A percentile compares a stretch with the other conserved stretches of the same genome.
Conservation (phyloP, 108 stramenopile species). For the Cyclotella kingstonii region DNA sequence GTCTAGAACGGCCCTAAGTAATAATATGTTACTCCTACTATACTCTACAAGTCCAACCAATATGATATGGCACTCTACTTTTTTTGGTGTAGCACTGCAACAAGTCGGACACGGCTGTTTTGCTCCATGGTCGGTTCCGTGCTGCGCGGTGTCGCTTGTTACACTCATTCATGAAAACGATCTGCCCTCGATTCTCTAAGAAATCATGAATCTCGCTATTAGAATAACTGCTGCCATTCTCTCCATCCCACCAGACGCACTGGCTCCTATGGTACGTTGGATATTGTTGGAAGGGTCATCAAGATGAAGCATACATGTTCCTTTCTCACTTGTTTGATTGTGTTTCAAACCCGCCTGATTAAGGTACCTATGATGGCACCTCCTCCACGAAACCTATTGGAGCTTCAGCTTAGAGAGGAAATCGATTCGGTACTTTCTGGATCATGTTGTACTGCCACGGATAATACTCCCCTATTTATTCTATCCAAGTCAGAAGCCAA, state of each 20-base stretch:
- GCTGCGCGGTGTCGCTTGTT: background rate
- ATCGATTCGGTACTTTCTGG: constrained; percentile 32
- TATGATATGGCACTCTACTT: too few relatives aligned
- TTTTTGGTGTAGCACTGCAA: too few relatives aligned
- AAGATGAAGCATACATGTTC: background rate
- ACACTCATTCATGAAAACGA: background rate
- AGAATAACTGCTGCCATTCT: constrained; percentile 53
- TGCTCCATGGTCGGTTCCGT: background rate
- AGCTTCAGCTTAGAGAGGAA: constrained; percentile 40
- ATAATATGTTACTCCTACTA: too few relatives aligned
- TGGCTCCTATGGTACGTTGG: constrained; percentile 47
- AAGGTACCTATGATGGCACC: constrained; percentile 55
- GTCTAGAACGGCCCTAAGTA: too few relatives aligned
- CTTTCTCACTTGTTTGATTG: background rate
- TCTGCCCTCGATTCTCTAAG: background rate
- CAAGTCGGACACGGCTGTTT: too few relatives aligned
- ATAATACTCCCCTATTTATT: constrained; percentile 33
- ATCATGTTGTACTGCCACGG: constrained; percentile 21
- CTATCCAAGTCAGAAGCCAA: constrained; percentile 30
- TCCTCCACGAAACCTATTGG: constrained; percentile 37
- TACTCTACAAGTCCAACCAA: too few relatives aligned
- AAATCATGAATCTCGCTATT: constrained; percentile 43
- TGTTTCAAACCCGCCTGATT: background rate
- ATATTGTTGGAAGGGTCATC: too few relatives aligned
- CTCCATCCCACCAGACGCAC: constrained; percentile 54